phyloP scores from a whole-genome alignment of 176 grass and related monocot genomes.

The Otatea glauca region DNA sequence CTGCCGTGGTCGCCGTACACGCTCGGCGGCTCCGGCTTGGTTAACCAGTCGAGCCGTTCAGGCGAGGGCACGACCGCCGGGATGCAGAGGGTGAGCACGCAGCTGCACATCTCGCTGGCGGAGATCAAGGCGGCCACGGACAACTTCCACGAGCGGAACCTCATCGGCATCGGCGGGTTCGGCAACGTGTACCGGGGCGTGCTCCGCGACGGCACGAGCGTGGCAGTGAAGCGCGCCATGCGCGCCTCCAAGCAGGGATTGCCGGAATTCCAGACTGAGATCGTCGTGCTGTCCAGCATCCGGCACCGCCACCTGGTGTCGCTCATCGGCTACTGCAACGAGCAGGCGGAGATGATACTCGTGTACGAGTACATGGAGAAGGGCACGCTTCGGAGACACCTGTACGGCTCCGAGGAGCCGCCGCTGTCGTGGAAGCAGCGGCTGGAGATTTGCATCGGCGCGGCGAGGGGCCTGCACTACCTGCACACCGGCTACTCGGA shows the following conservation, averaged over 20 bases:
- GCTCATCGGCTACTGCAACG: constrained; percentile 76
- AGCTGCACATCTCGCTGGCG: constrained; percentile 53
- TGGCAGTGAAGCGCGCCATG: constrained; percentile 70
- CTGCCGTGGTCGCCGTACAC: constrained; percentile 48
- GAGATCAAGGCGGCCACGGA: constrained; percentile 62
- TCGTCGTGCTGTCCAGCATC: constrained; percentile 76
- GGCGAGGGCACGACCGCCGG: constrained; percentile 27
- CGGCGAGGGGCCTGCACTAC: constrained; percentile 63
- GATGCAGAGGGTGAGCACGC: constrained; percentile 45
- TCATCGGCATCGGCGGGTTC: constrained; percentile 69
- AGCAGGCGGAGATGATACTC: constrained; percentile 76
- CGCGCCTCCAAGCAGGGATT: constrained; percentile 53
- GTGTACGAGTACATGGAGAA: constrained; percentile 89
- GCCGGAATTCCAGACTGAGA: constrained; percentile 74
- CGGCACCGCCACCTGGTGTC: constrained; percentile 73
- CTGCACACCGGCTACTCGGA: constrained; percentile 56
- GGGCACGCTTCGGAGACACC: constrained; percentile 66
- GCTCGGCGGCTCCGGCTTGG: constrained; percentile 15
- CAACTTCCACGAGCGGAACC: constrained; percentile 55
- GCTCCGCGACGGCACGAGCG: constrained; percentile 52
- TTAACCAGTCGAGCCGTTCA: constrained; percentile 48
- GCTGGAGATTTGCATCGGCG: constrained; percentile 68
- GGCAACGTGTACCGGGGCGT: constrained; percentile 72
- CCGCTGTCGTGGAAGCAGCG: constrained; percentile 64
- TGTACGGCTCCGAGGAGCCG: constrained; percentile 52